A percentile compares a stretch with the other conserved stretches of the same genome.
Conservation (phyloP, 495 filamentous ascomycete species). For the Cryomyces minteri region DNA sequence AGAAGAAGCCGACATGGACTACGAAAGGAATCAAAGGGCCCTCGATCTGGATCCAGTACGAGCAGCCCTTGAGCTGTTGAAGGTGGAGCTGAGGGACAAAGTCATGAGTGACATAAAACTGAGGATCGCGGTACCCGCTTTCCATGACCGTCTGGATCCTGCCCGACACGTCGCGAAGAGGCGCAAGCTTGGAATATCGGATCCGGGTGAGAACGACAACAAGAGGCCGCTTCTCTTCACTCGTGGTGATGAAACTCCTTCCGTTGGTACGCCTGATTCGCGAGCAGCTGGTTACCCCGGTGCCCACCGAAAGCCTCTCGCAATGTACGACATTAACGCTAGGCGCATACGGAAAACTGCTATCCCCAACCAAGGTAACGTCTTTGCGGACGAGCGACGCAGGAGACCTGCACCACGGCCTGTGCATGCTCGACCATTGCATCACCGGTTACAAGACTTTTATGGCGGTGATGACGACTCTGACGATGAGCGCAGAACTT, state of each 20-base stretch:
- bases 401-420: conserved; percentile 34
- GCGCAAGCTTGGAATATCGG: conserved; percentile 55
- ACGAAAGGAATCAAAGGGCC: conserved; percentile 70
- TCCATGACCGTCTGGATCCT: conserved; percentile 75
- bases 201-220: conserved; percentile 36
- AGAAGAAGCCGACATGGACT: conserved; percentile 58
- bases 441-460: conserved; percentile 28
- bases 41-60: conserved; percentile 70
- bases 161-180: conserved; percentile 56
- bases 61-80: conserved; percentile 58
- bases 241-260: conserved; percentile 33
- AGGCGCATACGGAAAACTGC: conserved; percentile 47
- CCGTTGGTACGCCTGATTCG: conserved; percentile 49
- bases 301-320: conserved; percentile 28
- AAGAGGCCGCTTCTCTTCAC: conserved; percentile 29
- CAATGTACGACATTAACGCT: conserved; percentile 29
- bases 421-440: conserved; percentile 34
- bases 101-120: conserved; percentile 71
- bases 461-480: conserved; percentile 28
- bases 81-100: conserved; percentile 66
- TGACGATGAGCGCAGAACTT: conserved; percentile 32
- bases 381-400: conserved; percentile 55
- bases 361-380: conserved; percentile 41
- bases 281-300: conserved; percentile 32
- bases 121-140: conserved; percentile 59